phyloP scores from a whole-genome alignment of 2,329 filamentous ascomycete genomes.

The Lasiodiplodia citricola region DNA sequence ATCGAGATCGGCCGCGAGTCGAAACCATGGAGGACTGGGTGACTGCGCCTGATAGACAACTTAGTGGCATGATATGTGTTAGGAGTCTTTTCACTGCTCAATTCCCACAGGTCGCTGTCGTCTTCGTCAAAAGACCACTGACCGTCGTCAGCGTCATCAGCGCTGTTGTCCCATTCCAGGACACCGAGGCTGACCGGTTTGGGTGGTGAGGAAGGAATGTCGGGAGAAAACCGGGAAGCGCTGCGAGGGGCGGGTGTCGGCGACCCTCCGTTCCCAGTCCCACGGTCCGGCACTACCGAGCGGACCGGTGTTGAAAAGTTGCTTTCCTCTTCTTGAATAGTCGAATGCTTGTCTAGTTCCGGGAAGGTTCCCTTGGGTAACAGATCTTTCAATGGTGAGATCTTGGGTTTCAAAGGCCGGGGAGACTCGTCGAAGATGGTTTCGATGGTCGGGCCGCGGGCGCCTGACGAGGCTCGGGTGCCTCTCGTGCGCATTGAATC shows the following conservation, averaged over 20 bases:
- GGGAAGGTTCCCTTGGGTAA: slow-evolving; percentile 54
- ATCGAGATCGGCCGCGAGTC: slow-evolving; percentile 37
- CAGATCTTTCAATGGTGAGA: slow-evolving; percentile 55
- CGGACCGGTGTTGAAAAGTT: slow-evolving; percentile 52
- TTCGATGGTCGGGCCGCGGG: slow-evolving; percentile 73
- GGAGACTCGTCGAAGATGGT: slow-evolving; percentile 84
- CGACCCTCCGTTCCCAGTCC: slow-evolving; percentile 42
- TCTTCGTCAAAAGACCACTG: slow-evolving; percentile 49
- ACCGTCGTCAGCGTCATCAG: slow-evolving; percentile 46
- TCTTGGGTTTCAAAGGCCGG: slow-evolving; percentile 52
- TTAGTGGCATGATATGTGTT: slow-evolving; percentile 38
- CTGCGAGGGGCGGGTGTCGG: slow-evolving; percentile 38
- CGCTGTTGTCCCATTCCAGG: slow-evolving; percentile 47
- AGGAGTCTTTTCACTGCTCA: slow-evolving; percentile 42
- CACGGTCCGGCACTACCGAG: slow-evolving; percentile 41
- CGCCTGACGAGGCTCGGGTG: slow-evolving; percentile 68
- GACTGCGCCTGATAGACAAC: slow-evolving; percentile 40
- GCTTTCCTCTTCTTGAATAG: slow-evolving; percentile 57
- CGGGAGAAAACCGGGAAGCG: slow-evolving; percentile 45
- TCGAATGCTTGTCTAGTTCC: slow-evolving; percentile 48
- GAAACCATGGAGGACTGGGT: slow-evolving; percentile 37
- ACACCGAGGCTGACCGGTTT: slow-evolving; percentile 48
- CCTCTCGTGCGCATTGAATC: slow-evolving; percentile 76
- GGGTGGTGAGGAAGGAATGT: slow-evolving; percentile 53
- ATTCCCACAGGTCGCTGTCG: slow-evolving; percentile 45